Base-by-base conservation (phyloP, 2,329 filamentous ascomycete genomes). In the Helotiales sp. region DNA sequence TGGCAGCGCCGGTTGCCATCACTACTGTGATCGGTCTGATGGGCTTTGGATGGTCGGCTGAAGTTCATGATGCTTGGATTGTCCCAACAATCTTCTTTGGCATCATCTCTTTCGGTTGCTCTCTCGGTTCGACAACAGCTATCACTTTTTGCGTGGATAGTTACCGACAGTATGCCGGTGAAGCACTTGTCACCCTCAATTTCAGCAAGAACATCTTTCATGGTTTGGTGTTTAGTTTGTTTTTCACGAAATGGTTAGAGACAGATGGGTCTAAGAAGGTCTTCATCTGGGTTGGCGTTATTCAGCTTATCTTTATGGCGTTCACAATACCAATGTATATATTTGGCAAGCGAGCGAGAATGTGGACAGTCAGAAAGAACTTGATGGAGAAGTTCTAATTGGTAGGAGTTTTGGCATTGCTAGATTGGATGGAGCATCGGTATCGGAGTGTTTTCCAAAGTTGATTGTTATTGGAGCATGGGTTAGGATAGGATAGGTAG, bases 101-200 rank as follows among this genome's bases (percentile, higher is more conserved):
- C 6, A 73, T 97, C 48, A 86, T 96, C 30, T 95, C 90, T 0
- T 97, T 98, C 69, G 95, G 93, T 1, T 97, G 93, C 74, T 90
- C 89, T 2, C 79, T 98, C 1, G 93, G 91, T 0, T 92, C 88
- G 27, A 97, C 93, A 0, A 98, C 93, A 0, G 82, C 91, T 19
- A 96, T 98, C 69, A 97, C 93, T 0, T 98, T 96, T 68, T 92
- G 89, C 54, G 91, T 98, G 7, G 93, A 98, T 74, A 92, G 88
- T 63, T 97, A 98, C 73, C 82, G 93, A 10, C 89, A 96, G 69
- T 97, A 96, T 73, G 93, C 93, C 0, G 93, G 92, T 19, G 93
- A 98, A 74, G 93, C 93, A 2, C 80, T 98, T 31, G 95, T 98
- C 13, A 97, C 93, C 19, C 78, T 98, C 65, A 98, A 97, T 70